Evolutionary conservation across 495 filamentous ascomycete species (phyloP), one percentile per base, ranked within the genome.

Genomic region (Podospora pseudoanserina): DNA sequence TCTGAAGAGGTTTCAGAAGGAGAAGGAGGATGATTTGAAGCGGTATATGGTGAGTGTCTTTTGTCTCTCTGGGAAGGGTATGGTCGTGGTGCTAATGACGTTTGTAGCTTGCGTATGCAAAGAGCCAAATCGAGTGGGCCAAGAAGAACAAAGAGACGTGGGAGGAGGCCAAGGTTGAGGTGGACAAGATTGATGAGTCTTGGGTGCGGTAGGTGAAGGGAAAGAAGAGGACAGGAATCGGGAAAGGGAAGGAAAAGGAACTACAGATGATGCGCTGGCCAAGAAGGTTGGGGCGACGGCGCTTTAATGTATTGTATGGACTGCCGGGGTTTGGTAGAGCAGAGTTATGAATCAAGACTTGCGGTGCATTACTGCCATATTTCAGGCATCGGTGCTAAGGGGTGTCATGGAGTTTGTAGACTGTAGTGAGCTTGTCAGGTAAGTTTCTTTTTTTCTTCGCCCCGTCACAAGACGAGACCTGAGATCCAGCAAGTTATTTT

Each of bases 71-170:
- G 54, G 27, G 23, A 34, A 53, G n/a, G 6, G 32, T 3, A 57
- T 54, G 20, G 5, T 55, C 20, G 16, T 56, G 6, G 27, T 26
- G 15, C 18, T 60, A 39, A 59, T 65, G 13, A 75, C 6, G 3
- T 54, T 16, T 60, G 20, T 67, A 98, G 94, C 86, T 97, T 70
- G 91, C 93, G 59, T 99, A 97, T 75, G 95, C 95, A 13, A 90
- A 88, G 74, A 94, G 90, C 76, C 95, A 99, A 76, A 89, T 99
- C 67, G 93, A 98, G 77, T 99, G 95, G 95, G 96, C 95, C n/a
- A 93, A 89, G 77, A 95, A 95, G 82, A 97, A 94, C 73, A 88
- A 95, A 72, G 94, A 96, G 74, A 92, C 92, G 3, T 99, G 95
- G 95, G 92, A 93, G 72, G 94, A 98, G 76, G 95, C 95, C 3